Percentiles rank a stretch among this genome's conserved stretches.
Evolutionary conservation across 257 asterid species (phyloP).

Genomic region (Datura wrightii): DNA sequence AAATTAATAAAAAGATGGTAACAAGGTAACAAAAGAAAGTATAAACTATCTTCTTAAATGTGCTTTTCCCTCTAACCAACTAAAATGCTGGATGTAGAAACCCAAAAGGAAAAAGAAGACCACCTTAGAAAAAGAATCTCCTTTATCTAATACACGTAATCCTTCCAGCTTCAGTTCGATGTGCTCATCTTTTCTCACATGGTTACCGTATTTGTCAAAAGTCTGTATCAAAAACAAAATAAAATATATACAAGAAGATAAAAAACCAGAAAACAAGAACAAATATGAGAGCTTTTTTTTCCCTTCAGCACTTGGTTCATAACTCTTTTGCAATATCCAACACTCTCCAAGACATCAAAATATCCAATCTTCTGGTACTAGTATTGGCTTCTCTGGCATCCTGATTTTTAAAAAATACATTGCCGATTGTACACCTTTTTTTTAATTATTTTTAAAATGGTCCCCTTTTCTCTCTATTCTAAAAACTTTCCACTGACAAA

Average conservation of each 20-base stretch:
- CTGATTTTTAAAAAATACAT: background rate
- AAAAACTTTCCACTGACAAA: background rate
- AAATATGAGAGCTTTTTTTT: background rate
- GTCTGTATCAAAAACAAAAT: constrained; percentile 46
- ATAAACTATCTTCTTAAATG: constrained; percentile 13
- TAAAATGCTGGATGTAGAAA: background rate
- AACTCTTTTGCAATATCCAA: background rate
- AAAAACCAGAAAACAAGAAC: constrained; percentile 14
- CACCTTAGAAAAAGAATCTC: constrained; percentile 31
- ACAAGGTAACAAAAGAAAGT: background rate
- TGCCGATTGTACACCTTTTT: background rate
- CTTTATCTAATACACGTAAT: constrained; percentile 52
- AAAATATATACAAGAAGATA: background rate
- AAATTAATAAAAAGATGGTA: background rate
- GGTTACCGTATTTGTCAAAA: constrained; percentile 63
- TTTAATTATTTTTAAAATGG: background rate
- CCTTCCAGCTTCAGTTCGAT: constrained; percentile 57
- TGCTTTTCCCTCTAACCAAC: background rate
- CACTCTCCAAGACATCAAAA: background rate
- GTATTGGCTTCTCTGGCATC: background rate
- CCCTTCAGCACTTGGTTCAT: background rate
- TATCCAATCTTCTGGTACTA: background rate
- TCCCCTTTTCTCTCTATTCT: background rate
- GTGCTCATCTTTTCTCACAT: constrained; percentile 51
- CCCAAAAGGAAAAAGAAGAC: constrained; percentile 25